Percentiles rank a stretch among this genome's conserved stretches.
phyloP scores from a whole-genome alignment of 2,329 filamentous ascomycete genomes.

The Dothidotthia symphoricarpi region DNA sequence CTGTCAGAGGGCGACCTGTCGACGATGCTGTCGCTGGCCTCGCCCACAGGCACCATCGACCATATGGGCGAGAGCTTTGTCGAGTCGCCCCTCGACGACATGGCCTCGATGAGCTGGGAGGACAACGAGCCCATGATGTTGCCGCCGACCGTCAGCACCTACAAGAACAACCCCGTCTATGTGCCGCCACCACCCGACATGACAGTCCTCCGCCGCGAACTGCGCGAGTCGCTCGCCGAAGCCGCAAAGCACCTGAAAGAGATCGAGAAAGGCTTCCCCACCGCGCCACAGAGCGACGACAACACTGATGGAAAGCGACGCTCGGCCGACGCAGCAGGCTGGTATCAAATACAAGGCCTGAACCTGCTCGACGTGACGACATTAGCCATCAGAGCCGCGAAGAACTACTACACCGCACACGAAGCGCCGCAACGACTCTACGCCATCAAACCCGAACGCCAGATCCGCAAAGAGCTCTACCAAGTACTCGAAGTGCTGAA shows the following conservation, averaged over 20 bases:
- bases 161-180: constrained; percentile 78
- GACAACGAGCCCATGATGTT: constrained; percentile 75
- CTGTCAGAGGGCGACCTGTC: constrained; percentile 32
- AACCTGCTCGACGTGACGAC: constrained; percentile 91
- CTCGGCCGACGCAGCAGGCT: constrained; percentile 56
- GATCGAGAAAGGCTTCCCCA: constrained; percentile 44
- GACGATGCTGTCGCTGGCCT: constrained; percentile 20
- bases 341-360: constrained; percentile 86
- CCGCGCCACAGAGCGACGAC: constrained; percentile 7
- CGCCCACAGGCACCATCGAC: constrained; percentile 16
- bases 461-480: constrained; percentile 79
- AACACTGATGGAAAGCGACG: constrained; percentile 12
- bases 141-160: constrained; percentile 96
- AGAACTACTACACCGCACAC: constrained; percentile 94
- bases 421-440: constrained; percentile 82
- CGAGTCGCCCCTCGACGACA: constrained; percentile 56
- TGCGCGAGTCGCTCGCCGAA: constrained; percentile 66
- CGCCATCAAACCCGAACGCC: constrained; percentile 80
- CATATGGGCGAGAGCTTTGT: constrained; percentile 43
- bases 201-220: constrained; percentile 68
- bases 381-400: constrained; percentile 90
- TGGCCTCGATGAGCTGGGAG: constrained; percentile 51
- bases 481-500: constrained; percentile 88
- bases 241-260: constrained; percentile 67
- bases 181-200: constrained; percentile 82